Evolutionary conservation across 2,329 filamentous ascomycete genomes (phyloP).

Genomic region (Curvularia hawaiiensis): DNA sequence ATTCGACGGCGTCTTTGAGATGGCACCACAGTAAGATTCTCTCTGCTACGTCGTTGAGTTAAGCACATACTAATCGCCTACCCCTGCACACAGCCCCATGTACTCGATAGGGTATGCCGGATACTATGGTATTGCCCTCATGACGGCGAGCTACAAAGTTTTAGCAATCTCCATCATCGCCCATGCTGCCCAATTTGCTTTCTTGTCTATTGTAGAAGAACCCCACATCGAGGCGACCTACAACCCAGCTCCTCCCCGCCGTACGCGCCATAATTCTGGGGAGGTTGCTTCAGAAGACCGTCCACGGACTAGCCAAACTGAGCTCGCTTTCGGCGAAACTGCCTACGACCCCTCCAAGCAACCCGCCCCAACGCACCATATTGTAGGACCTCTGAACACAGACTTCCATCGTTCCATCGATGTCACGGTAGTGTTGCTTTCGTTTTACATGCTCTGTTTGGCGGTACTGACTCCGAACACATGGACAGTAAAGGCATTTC

Average conservation of each 20-base stretch:
- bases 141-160: slow-evolving; percentile 97
- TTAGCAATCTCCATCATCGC: slow-evolving; percentile 95
- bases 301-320: slow-evolving; percentile 44
- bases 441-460: slow-evolving; percentile 75
- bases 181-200: slow-evolving; percentile 92
- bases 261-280: slow-evolving; percentile 56
- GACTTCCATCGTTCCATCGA: slow-evolving; percentile 90
- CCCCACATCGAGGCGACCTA: slow-evolving; percentile 98
- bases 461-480: slow-evolving; percentile 80
- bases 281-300: slow-evolving; percentile 48
- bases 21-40: slow-evolving; percentile 71
- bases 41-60: not conserved
- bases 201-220: slow-evolving; percentile 90
- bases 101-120: slow-evolving; percentile 76
- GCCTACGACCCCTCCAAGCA: slow-evolving; percentile 52
- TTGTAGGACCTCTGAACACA: slow-evolving; percentile 81
- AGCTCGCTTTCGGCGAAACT: slow-evolving; percentile 45
- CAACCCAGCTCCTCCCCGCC: slow-evolving; percentile 82
- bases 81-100: slow-evolving; percentile 17
- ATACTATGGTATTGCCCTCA: slow-evolving; percentile 97
- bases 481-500: slow-evolving; percentile 73
- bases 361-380: slow-evolving; percentile 76
- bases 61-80: slow-evolving; percentile 11
- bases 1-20: slow-evolving; percentile 98
- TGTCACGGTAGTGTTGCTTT: slow-evolving; percentile 76